Evolutionary conservation across 148 eudicot species (phyloP).

Genomic region (Vaccinium macrocarpon): DNA sequence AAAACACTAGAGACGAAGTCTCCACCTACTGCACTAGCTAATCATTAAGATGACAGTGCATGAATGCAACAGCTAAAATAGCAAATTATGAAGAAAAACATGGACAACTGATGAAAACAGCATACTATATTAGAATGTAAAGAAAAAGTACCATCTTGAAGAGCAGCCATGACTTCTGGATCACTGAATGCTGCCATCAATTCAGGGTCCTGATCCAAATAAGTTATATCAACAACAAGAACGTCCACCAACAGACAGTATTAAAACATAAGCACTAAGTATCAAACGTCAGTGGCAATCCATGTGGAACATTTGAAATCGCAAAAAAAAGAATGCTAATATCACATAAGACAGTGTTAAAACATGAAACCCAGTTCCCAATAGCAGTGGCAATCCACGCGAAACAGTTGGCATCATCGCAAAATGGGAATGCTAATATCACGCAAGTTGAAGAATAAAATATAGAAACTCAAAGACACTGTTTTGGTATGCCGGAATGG

Average conservation of each 20-base stretch:
- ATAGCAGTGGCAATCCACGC: too few species aligned
- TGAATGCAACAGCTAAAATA: not conserved
- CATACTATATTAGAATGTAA: not conserved
- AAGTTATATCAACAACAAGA: not conserved
- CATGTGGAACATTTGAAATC: not conserved
- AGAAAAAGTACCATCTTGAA: conserved; percentile 74
- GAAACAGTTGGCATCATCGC: too few species aligned
- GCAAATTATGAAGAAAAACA: not conserved
- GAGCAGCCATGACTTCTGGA: conserved; percentile 99
- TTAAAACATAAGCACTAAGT: not conserved
- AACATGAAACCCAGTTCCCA: too few species aligned
- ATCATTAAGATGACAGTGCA: not conserved
- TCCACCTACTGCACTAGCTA: not conserved
- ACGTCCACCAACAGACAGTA: not conserved
- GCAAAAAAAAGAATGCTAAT: not conserved
- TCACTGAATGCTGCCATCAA: conserved; percentile 93
- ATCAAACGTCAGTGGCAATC: not conserved
- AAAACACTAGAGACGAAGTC: not conserved
- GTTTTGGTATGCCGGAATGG: not conserved
- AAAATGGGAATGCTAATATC: too few species aligned
- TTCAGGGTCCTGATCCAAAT: conserved; percentile 76
- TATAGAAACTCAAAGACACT: not conserved
- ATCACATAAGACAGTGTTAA: not conserved
- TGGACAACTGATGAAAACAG: not conserved
- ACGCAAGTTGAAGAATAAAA: not conserved